Evolutionary conservation across 345 rosid species (phyloP), one percentile per base, ranked within the genome.

Genomic region (Gossypium longicalyx): DNA sequence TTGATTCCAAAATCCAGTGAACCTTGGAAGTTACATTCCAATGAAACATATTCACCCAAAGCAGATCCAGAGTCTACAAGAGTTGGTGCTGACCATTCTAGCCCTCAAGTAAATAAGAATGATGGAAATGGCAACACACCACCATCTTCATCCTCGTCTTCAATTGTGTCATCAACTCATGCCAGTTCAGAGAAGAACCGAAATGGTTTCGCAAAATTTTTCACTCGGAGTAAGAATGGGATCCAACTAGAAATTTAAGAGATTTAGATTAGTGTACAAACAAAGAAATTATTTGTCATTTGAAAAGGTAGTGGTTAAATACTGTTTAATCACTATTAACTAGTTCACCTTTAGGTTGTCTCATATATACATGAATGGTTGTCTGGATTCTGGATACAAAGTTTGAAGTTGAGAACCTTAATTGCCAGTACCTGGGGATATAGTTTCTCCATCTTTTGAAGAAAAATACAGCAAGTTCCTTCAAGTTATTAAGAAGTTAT

Each of bases 131-230:
- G 77, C 41, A 73, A 67, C 66, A 64, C 82, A 0, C 83, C 88
- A 0, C 79, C 82, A 4, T 84, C 86, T 57, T 75, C 83, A 44
- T 81, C 82, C 2, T 78, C 86, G 5, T 79, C 84, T 76, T 78
- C 93, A 22, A 80, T 83, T 2, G 51, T 77, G 53, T 62, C 88
- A 49, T 80, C 84, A 15, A 83, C 80, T 83, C 81, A 86, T 44
- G 85, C 73, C 69, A 82, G 84, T 77, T 81, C 86, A 20, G 97
- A 92, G 81, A 92, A 90, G 88, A 92, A 83, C 72, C 85, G 92
- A 58, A 89, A 91, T 69, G 98, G 98, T 41, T 94, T 94, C 74
- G 97, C 97, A 1, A 91, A 89, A 54, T 90, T 94, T 63, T 91
- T 92, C 85, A 87, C 93, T 0, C 81, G 95, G 56, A 92, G 90